Evolutionary conservation across 2,329 filamentous ascomycete species (phyloP).

Genomic region (Pezicula carpinea): DNA sequence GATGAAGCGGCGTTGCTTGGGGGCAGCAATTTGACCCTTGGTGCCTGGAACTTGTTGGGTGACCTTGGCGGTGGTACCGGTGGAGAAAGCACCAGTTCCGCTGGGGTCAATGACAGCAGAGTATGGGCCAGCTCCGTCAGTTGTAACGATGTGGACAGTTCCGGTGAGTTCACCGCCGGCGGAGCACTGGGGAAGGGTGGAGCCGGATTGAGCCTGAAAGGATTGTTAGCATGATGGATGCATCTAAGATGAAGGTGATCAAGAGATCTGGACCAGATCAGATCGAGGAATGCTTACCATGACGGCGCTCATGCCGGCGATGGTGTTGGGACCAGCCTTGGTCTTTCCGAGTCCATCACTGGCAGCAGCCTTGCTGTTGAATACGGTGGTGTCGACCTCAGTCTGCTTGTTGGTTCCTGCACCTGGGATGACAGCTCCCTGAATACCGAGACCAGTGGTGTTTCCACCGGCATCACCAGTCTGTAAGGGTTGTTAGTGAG

Average conservation of each 20-base stretch:
- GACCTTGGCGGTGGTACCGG: constrained; percentile 50
- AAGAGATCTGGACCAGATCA: background rate
- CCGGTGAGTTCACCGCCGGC: constrained; percentile 53
- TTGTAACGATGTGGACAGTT: constrained; percentile 64
- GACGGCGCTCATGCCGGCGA: constrained; percentile 52
- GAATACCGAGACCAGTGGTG: constrained; percentile 37
- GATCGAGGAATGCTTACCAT: constrained; percentile 30
- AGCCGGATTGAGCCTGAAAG: constrained; percentile 42
- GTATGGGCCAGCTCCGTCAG: constrained; percentile 53
- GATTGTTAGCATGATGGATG: too few species aligned
- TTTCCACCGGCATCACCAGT: constrained; percentile 37
- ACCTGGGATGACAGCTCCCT: constrained; percentile 36
- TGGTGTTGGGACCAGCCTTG: constrained; percentile 48
- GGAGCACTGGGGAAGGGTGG: constrained; percentile 53
- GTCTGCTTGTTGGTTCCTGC: constrained; percentile 37
- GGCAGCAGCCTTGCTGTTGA: constrained; percentile 46
- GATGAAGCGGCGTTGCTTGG: constrained; percentile 21
- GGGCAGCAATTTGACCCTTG: constrained; percentile 31
- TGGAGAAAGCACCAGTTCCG: constrained; percentile 42
- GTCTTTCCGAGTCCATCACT: constrained; percentile 55
- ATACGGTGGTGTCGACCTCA: constrained; percentile 43
- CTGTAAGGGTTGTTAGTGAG: constrained; percentile 11
- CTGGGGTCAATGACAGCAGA: constrained; percentile 60
- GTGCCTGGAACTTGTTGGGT: constrained; percentile 46
- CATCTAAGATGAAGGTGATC: background rate